Evolutionary conservation across 305 asterid species (phyloP).

Genomic region (Stenogyne calaminthoides): DNA sequence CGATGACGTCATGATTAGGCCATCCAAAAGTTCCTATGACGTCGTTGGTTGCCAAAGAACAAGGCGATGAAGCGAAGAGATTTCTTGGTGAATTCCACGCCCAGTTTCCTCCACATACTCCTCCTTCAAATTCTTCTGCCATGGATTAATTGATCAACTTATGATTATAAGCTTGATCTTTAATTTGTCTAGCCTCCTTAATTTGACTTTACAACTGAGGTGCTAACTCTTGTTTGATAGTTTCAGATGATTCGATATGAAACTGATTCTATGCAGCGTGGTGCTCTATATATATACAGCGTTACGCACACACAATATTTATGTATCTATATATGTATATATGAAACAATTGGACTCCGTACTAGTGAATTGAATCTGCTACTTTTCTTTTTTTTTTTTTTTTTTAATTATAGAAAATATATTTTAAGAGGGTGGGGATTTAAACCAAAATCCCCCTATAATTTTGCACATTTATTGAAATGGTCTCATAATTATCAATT

Average conservation of each 20-base stretch:
- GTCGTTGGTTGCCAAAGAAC: constrained; percentile 33
- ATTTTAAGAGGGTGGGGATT: too few species aligned
- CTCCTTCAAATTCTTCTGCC: constrained; percentile 47
- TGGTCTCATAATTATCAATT: too few species aligned
- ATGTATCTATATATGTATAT: neutral
- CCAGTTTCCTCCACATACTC: constrained; percentile 47
- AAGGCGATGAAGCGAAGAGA: constrained; percentile 42
- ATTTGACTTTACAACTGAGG: neutral
- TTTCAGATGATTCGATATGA: constrained; percentile 9
- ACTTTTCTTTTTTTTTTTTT: neutral
- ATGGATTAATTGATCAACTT: neutral
- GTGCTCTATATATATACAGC: constrained; percentile 16
- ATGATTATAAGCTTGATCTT: neutral
- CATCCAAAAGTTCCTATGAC: constrained; percentile 29
- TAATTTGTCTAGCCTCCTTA: neutral
- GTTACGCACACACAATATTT: neutral
- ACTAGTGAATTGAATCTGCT: constrained; percentile 29
- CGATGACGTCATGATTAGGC: constrained; percentile 19
- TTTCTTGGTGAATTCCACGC: constrained; percentile 36
- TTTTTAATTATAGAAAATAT: too few species aligned
- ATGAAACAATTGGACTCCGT: constrained; percentile 20
- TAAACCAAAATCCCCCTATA: too few species aligned
- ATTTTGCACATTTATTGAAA: too few species aligned
- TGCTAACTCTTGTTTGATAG: constrained; percentile 2
- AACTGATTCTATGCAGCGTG: constrained; percentile 17